Percentiles rank a stretch among this genome's conserved stretches.
Conservation (phyloP, 2,329 filamentous ascomycete species). For the Ascochyta clinopodiicola region DNA sequence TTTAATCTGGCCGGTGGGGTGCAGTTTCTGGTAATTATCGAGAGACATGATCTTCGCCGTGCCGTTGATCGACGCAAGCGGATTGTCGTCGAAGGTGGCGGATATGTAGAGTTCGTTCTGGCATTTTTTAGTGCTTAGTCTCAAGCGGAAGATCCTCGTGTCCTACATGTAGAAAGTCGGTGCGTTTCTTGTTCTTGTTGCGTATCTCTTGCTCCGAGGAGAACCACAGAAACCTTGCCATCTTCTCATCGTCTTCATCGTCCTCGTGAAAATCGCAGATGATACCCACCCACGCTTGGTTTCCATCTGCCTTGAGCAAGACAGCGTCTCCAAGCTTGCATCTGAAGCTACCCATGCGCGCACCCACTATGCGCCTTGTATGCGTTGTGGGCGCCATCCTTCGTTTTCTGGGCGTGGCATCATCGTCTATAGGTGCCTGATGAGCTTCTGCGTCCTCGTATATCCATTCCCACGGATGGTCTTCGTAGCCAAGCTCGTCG, state of each 20-base stretch:
- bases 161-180: conserved; percentile 74
- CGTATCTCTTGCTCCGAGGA: conserved; percentile 88
- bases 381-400: conserved; percentile 29
- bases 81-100: conserved; percentile 83
- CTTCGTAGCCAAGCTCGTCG: conserved; percentile 72
- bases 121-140: conserved; percentile 21
- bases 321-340: conserved; percentile 84
- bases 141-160: neutral
- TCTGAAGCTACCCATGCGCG: conserved; percentile 79
- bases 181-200: conserved; percentile 80
- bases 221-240: conserved; percentile 95
- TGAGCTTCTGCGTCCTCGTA: conserved; percentile 55
- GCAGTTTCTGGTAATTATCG: conserved; percentile 69
- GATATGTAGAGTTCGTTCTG: conserved; percentile 93
- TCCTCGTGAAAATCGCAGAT: conserved; percentile 82
- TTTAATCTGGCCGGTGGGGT: conserved; percentile 77
- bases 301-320: conserved; percentile 85
- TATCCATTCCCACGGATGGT: conserved; percentile 60
- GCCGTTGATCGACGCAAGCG: conserved; percentile 87
- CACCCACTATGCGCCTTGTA: conserved; percentile 72
- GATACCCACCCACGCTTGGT: conserved; percentile 91
- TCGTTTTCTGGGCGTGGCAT: conserved; percentile 43
- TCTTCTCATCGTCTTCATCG: conserved; percentile 65
- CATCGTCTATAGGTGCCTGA: conserved; percentile 24
- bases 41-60: conserved; percentile 82